Base-by-base conservation (phyloP, 169 alveolate genomes). In the Plasmodium knowlesi region DNA sequence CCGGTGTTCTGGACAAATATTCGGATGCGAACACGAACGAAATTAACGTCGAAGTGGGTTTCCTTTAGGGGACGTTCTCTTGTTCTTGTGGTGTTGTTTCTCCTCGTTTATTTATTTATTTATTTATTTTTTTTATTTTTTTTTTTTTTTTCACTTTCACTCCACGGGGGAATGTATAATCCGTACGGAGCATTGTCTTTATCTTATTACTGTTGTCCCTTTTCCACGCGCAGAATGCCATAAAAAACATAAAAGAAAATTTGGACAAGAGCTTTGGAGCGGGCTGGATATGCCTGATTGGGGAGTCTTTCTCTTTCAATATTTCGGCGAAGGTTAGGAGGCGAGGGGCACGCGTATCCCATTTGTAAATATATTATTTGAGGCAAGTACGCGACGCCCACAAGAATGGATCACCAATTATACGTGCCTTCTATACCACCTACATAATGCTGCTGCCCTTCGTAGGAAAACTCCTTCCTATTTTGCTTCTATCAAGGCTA, bases 231-330 rank as follows among this genome's bases (percentile, higher is more conserved):
- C 83, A 90, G 95, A 90, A 90, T 90, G 95, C 92, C 54, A 90
- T 90, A 90, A 90, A 90, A 25, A 90, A 90, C 43, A 81, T 90
- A 90, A 90, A 90, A 81, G 95, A 90, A 81, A 90, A 19, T 81
- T 72, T 90, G 61, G 95, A 90, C 54, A 90, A 70, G 81, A 90
- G 76, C n/a, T 90, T 74, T 70, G 95, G 95, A 22, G n/a, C 61
- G 28, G 95, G 95, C 6, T 90, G 95, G 95, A 78, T 90, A 50
- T 90, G 95, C 32, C 25, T 90, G 22, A 90, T 90, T 32, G 95
- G 95, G 53, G 95, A 90, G 57, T 90, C 95, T 28, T 90, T 90
- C 73, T 90, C 95, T 46, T 90, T 90, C 43, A 90, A 90, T 71
- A 90, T 90, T 16, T 90, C 95, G 30, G 95, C 95, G 46, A 90